Percentiles rank a stretch among this genome's conserved stretches.
Conservation (phyloP, 305 asterid genomes). For the Fraxinus baroniana region DNA sequence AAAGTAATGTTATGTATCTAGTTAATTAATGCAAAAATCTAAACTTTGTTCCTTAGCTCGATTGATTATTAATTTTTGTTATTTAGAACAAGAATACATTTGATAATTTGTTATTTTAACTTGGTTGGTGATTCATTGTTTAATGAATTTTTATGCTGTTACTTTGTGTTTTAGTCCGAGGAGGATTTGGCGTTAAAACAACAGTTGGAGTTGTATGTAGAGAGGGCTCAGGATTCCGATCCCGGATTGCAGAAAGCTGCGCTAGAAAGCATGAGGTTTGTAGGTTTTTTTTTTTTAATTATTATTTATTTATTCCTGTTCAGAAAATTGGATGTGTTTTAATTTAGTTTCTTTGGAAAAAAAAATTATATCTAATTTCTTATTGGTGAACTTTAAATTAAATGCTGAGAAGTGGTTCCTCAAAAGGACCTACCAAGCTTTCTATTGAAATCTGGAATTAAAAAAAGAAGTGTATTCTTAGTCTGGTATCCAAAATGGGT, state of each 20-base stretch:
- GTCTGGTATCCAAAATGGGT: background rate
- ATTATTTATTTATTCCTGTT: background rate
- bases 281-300: background rate
- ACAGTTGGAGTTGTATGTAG: constrained; percentile 90
- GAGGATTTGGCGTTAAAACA: constrained; percentile 96
- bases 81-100: background rate
- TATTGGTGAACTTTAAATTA: background rate
- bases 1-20: background rate
- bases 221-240: constrained; percentile 85
- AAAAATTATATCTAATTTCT: background rate
- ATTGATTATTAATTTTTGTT: background rate
- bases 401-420: background rate
- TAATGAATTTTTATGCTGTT: constrained; percentile 5
- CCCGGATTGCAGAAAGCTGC: constrained; percentile 87
- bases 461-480: background rate
- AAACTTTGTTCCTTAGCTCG: background rate
- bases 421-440: background rate
- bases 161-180: constrained; percentile 62
- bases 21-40: background rate
- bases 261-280: constrained; percentile 91
- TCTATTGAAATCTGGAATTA: background rate
- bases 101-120: background rate
- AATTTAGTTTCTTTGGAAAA: background rate
- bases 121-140: background rate
- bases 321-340: background rate